Percentiles rank a stretch among this genome's conserved stretches.
These are phyloP conservation scores for Mucor velutinosus DNA, from an alignment of 371 early-diverging fungal species.

Conservation along the genomic window DNA sequence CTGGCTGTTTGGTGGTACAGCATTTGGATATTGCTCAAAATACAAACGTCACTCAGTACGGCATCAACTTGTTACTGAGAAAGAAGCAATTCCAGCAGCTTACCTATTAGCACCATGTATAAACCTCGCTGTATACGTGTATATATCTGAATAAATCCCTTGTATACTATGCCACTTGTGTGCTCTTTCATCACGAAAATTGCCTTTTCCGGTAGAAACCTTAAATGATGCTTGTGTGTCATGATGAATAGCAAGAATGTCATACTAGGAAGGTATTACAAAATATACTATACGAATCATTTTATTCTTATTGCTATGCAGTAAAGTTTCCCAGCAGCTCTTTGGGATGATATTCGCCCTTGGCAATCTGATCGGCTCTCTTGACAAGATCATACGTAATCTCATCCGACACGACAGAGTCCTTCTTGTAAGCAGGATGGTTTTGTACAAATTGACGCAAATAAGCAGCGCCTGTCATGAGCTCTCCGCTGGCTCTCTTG, in stretches of 20 bases:
- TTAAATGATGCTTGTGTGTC: not conserved
- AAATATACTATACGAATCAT: not conserved
- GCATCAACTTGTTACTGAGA: not conserved
- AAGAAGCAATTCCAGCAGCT: constrained; percentile 6
- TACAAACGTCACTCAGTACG: constrained; percentile 7
- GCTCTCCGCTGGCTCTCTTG: constrained; percentile 76
- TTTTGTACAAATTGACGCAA: constrained; percentile 85
- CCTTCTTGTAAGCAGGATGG: constrained; percentile 93
- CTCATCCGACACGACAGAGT: constrained; percentile 82
- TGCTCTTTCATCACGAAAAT: not conserved
- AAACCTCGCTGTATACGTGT: not conserved
- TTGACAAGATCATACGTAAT: constrained; percentile 89
- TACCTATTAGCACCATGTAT: not conserved
- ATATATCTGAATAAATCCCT: not conserved
- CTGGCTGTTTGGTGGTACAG: constrained; percentile 11
- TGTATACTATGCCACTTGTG: not conserved
- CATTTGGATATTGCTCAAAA: constrained; percentile 20
- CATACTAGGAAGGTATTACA: not conserved
- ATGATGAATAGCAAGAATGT: not conserved
- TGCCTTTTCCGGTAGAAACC: not conserved
- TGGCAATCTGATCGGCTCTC: constrained; percentile 68
- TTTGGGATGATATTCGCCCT: constrained; percentile 62
- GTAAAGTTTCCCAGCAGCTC: constrained; percentile 54
- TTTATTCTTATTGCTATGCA: not conserved
- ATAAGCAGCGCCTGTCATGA: constrained; percentile 92